Evolutionary conservation across 202 grass and related monocot genomes (phyloP).

Genomic region (Tripidium arundinaceum): DNA sequence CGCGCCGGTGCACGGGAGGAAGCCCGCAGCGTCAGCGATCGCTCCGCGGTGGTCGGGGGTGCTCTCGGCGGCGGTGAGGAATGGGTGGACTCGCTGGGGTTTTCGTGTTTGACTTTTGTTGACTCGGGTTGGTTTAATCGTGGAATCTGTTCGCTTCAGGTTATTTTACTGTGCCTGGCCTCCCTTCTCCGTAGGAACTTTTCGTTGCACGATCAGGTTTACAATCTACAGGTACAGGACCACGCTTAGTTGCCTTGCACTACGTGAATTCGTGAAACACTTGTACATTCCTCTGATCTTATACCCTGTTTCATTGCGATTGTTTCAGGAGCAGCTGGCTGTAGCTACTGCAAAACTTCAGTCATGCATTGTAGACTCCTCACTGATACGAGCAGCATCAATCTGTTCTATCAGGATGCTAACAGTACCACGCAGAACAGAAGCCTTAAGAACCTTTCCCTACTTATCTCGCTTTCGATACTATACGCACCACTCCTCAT

Average conservation of each 20-base stretch:
- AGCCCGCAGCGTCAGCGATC: neutral
- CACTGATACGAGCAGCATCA: constrained; percentile 4
- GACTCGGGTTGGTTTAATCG: neutral
- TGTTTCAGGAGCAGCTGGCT: constrained; percentile 49
- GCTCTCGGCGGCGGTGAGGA: constrained; percentile 40
- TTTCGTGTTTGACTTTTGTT: constrained; percentile 36
- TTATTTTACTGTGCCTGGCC: constrained; percentile 38
- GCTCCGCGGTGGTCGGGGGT: constrained; percentile 30
- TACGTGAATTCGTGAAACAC: neutral
- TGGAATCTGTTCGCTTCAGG: constrained; percentile 30
- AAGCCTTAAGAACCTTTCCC: constrained; percentile 45
- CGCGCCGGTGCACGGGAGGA: constrained; percentile 6
- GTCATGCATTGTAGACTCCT: constrained; percentile 28
- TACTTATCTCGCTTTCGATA: constrained; percentile 44
- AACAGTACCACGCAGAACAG: constrained; percentile 10
- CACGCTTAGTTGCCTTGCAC: neutral
- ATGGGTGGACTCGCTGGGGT: neutral
- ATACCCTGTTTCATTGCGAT: neutral
- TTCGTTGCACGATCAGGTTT: constrained; percentile 49
- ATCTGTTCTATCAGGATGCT: constrained; percentile 15
- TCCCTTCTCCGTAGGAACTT: constrained; percentile 61
- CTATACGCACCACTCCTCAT: constrained; percentile 40
- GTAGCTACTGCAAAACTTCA: constrained; percentile 40
- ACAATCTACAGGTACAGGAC: constrained; percentile 43
- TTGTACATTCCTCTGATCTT: neutral